phyloP scores from a whole-genome alignment of 306 rosid species.

The Trichosanthes cucumerina region DNA sequence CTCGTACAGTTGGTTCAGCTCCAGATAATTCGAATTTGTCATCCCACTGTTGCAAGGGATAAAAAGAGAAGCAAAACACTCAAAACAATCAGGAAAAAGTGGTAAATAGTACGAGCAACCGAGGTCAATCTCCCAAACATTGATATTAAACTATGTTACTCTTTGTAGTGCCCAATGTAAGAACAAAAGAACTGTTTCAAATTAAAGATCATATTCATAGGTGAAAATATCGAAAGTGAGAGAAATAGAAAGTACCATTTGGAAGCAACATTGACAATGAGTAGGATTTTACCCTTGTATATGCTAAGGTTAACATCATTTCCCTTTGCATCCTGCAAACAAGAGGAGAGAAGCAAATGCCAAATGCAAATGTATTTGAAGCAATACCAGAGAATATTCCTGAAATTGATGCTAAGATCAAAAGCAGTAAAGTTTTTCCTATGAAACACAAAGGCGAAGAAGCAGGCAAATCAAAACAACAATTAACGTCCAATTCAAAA shows the following conservation, averaged over 20 bases:
- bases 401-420: neutral
- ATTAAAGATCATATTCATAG: neutral
- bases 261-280: constrained; percentile 87
- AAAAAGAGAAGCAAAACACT: neutral
- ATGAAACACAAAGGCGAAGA: neutral
- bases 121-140: neutral
- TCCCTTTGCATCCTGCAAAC: constrained; percentile 66
- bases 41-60: constrained; percentile 43
- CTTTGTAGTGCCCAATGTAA: neutral
- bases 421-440: neutral
- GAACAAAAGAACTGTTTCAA: neutral
- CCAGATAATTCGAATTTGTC: constrained; percentile 71
- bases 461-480: neutral
- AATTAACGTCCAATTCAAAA: neutral
- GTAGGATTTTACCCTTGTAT: constrained; percentile 63
- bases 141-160: neutral
- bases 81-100: neutral
- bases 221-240: neutral
- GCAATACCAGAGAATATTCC: neutral
- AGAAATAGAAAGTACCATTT: constrained; percentile 45
- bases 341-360: neutral
- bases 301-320: constrained; percentile 42
- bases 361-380: neutral
- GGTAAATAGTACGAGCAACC: neutral
- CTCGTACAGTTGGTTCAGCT: constrained; percentile 66